phyloP scores from a whole-genome alignment of 257 asterid species.

The Gentiana dahurica region DNA sequence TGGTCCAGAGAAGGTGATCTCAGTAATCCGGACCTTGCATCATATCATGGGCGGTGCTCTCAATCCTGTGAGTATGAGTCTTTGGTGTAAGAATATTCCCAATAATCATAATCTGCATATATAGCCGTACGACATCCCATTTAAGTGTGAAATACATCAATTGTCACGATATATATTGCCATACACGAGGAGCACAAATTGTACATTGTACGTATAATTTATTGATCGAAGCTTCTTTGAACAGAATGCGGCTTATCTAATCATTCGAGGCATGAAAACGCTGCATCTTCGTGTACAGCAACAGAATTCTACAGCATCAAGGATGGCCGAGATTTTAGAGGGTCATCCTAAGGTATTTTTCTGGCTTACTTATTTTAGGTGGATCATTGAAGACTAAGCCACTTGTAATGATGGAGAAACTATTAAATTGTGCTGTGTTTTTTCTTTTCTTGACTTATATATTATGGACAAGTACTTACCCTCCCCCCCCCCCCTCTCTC shows the following conservation, averaged over 20 bases:
- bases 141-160: neutral
- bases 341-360: constrained; percentile 89
- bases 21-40: constrained; percentile 71
- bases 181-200: neutral
- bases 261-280: constrained; percentile 98
- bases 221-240: neutral
- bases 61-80: constrained; percentile 59
- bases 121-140: neutral
- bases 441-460: no score
- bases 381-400: no score
- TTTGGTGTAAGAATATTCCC: no score
- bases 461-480: no score
- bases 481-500: no score
- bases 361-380: neutral
- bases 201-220: neutral
- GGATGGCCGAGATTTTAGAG: constrained; percentile 99
- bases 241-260: constrained; percentile 83
- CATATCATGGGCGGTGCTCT: constrained; percentile 85
- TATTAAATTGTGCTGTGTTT: no score
- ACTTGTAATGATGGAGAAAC: no score
- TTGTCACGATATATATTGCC: neutral
- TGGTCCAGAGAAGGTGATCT: constrained; percentile 69
- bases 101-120: no score
- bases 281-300: constrained; percentile 95
- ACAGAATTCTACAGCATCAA: constrained; percentile 84